A percentile compares a stretch with the other conserved stretches of the same genome.
Conservation (phyloP, 108 stramenopile genomes). For the Fistulifera pelliculosa region DNA sequence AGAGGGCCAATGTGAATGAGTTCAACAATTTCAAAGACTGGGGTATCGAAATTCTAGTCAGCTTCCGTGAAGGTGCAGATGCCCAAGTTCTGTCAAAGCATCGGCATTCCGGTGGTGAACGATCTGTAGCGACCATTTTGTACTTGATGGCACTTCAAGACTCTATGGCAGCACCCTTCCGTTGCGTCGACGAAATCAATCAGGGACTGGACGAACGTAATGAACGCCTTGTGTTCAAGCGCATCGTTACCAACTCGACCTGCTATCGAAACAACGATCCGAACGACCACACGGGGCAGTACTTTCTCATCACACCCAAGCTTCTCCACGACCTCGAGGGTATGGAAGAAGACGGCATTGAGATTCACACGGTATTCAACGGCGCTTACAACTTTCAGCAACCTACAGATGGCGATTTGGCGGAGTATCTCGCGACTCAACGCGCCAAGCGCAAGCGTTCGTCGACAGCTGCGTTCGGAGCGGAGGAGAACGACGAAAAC, state of each 20-base stretch:
- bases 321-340: slow-evolving; percentile 89
- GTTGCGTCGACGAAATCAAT: slow-evolving; percentile 98
- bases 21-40: slow-evolving; percentile 57
- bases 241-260: slow-evolving; percentile 86
- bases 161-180: slow-evolving; percentile 85
- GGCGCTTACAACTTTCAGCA: slow-evolving; percentile 24
- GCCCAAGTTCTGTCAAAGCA: slow-evolving; percentile 71
- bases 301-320: slow-evolving; percentile 98
- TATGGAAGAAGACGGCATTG: slow-evolving; percentile 90
- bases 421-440: not conserved
- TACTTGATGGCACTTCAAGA: slow-evolving; percentile 98
- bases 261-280: slow-evolving; percentile 17
- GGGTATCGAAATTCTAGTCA: slow-evolving; percentile 86
- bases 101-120: slow-evolving; percentile 93
- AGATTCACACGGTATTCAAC: slow-evolving; percentile 87
- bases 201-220: slow-evolving; percentile 96
- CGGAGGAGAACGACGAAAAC: not conserved
- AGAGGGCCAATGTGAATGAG: slow-evolving; percentile 34
- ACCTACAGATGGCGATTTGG: not conserved
- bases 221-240: slow-evolving; percentile 90
- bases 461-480: not conserved
- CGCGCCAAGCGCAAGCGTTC: not conserved
- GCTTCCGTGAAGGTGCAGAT: slow-evolving; percentile 66
- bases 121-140: slow-evolving; percentile 92
- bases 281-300: slow-evolving; percentile 74